Evolutionary conservation across 2,329 filamentous ascomycete genomes (phyloP).

Genomic region (Penicillium nordicum): DNA sequence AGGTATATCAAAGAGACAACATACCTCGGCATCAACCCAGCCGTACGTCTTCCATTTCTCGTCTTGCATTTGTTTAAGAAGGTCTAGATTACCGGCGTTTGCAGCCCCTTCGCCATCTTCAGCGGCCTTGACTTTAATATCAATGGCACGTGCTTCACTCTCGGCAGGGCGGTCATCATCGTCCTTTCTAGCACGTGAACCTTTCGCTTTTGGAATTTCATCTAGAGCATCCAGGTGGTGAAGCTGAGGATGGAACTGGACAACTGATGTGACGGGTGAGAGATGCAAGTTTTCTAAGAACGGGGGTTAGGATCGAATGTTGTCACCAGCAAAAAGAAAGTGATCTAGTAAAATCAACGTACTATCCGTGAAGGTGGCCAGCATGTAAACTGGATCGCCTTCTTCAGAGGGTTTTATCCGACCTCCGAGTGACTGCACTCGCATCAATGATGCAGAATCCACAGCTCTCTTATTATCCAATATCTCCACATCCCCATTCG

Average conservation of each 20-base stretch:
- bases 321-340: background rate
- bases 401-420: constrained; percentile 67
- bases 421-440: constrained; percentile 80
- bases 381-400: constrained; percentile 75
- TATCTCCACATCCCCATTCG: constrained; percentile 29
- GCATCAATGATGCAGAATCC: constrained; percentile 56
- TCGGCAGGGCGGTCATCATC: constrained; percentile 46
- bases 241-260: constrained; percentile 86
- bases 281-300: constrained; percentile 76
- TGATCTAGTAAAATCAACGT: constrained; percentile 33
- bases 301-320: constrained; percentile 5
- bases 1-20: background rate
- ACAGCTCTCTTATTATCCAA: constrained; percentile 30
- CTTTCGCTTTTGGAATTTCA: constrained; percentile 54
- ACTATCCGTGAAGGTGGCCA: constrained; percentile 86
- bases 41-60: constrained; percentile 77
- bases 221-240: constrained; percentile 85
- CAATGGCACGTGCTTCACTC: constrained; percentile 68
- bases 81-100: constrained; percentile 68
- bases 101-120: constrained; percentile 63
- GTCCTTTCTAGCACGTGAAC: constrained; percentile 38
- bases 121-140: constrained; percentile 79
- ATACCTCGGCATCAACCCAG: constrained; percentile 53
- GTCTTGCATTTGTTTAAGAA: constrained; percentile 72
- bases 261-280: constrained; percentile 75